Conservation (phyloP, 192 early-diverging fungal species). For the Backusella australiensis region DNA sequence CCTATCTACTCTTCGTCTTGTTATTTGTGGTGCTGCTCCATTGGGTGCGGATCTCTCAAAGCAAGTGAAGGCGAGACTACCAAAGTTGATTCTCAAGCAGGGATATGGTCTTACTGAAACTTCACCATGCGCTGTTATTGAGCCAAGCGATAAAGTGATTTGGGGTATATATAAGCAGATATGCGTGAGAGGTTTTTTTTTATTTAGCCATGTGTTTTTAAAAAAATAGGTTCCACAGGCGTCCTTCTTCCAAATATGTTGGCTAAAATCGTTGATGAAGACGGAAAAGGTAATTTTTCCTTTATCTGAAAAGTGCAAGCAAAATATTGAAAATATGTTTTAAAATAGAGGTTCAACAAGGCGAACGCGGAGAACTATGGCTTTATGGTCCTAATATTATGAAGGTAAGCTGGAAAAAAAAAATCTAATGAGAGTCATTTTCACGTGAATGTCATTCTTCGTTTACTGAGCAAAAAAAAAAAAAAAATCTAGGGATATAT, state of each 20-base stretch:
- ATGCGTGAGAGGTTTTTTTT: constrained; percentile 48
- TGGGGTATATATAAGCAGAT: constrained; percentile 65
- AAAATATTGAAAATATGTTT: not conserved
- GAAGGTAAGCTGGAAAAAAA: constrained; percentile 40
- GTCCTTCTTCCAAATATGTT: constrained; percentile 66
- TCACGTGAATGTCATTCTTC: not conserved
- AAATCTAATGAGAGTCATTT: not conserved
- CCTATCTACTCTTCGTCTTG: constrained; percentile 46
- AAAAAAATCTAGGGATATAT: constrained; percentile 29
- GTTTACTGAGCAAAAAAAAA: not conserved
- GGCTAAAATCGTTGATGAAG: constrained; percentile 74
- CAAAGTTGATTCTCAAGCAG: constrained; percentile 42
- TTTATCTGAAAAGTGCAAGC: not conserved
- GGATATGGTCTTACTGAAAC: constrained; percentile 78
- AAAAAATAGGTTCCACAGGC: constrained; percentile 60
- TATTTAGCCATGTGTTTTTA: constrained; percentile 8
- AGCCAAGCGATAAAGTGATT: constrained; percentile 21
- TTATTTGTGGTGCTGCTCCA: constrained; percentile 69
- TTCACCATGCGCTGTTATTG: constrained; percentile 47
- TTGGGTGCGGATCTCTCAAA: constrained; percentile 48
- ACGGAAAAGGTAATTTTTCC: constrained; percentile 45
- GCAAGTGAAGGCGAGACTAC: constrained; percentile 33
- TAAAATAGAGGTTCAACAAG: constrained; percentile 43
- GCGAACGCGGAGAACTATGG: constrained; percentile 79
- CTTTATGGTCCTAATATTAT: constrained; percentile 74